These are phyloP conservation scores for Pouteria campechiana DNA, from an alignment of 179 eudicot species.

Conservation along the genomic window DNA sequence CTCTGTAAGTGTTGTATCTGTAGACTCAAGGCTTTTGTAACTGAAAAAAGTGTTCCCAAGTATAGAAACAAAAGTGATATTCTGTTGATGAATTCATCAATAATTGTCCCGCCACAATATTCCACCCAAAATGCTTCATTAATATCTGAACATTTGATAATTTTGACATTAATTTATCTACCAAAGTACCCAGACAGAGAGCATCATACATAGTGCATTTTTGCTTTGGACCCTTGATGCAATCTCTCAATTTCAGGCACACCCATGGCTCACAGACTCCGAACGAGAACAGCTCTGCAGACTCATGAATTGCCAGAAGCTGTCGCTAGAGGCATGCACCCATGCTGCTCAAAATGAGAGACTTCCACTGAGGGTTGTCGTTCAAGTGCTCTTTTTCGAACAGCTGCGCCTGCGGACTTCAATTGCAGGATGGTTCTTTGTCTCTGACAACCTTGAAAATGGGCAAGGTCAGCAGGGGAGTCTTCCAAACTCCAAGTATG, in stretches of 20 bases:
- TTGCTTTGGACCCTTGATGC: too few relatives aligned
- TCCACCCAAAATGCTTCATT: too few relatives aligned
- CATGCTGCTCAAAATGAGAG: slow-evolving; percentile 91
- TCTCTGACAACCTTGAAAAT: slow-evolving; percentile 49
- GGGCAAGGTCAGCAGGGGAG: slow-evolving; percentile 21
- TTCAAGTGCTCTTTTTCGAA: slow-evolving; percentile 83
- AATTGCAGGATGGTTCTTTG: slow-evolving; percentile 71
- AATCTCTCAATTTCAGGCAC: slow-evolving; percentile 39
- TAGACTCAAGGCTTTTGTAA: too few relatives aligned
- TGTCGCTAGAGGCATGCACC: slow-evolving; percentile 74
- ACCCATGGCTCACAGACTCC: slow-evolving; percentile 65
- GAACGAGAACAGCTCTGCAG: slow-evolving; percentile 79
- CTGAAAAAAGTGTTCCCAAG: too few relatives aligned
- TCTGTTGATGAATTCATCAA: too few relatives aligned
- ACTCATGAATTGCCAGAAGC: slow-evolving; percentile 74
- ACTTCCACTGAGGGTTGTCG: slow-evolving; percentile 67
- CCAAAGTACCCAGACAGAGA: not conserved
- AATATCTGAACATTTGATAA: too few relatives aligned
- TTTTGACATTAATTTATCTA: not conserved
- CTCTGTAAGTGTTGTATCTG: too few relatives aligned
- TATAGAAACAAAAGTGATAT: too few relatives aligned
- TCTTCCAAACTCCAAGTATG: slow-evolving; percentile 13
- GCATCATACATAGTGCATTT: too few relatives aligned
- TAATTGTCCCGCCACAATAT: too few relatives aligned
- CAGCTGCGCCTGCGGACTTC: slow-evolving; percentile 70